These are phyloP conservation scores for Neurospora sp. DNA, from an alignment of 495 filamentous ascomycete genomes.

Conservation along the genomic window DNA sequence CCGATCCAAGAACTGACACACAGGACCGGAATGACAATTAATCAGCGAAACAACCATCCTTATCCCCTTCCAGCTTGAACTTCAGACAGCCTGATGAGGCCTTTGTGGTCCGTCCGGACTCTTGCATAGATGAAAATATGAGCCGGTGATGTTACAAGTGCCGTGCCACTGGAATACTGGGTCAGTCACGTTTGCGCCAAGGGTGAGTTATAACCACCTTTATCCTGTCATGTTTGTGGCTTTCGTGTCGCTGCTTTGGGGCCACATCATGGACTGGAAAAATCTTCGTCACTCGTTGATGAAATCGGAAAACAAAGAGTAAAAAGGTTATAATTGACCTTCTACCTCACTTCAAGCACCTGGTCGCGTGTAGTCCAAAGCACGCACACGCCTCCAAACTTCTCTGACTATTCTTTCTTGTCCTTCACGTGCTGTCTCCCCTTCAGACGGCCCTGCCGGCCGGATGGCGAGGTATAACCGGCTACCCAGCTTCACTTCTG, in stretches of 20 bases:
- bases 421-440: conserved; percentile 49
- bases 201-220: not conserved
- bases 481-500: conserved; percentile 48
- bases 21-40: not conserved
- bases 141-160: not conserved
- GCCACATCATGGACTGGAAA: not conserved
- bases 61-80: not conserved
- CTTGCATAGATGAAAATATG: not conserved
- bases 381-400: conserved; percentile 53
- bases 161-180: not conserved
- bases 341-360: conserved; percentile 5
- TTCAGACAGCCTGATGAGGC: not conserved
- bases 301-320: not conserved
- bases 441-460: conserved; percentile 50
- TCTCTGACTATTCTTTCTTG: conserved; percentile 60
- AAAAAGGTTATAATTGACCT: not conserved
- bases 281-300: not conserved
- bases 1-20: conserved; percentile 6
- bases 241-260: not conserved
- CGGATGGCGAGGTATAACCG: conserved; percentile 56
- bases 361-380: conserved; percentile 50
- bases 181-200: not conserved
- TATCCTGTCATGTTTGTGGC: not conserved
- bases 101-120: not conserved
- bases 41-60: not conserved